A percentile compares a stretch with the other conserved stretches of the same genome.
These are phyloP conservation scores for Sanghuangporus sanghuang DNA, from an alignment of 1,284 basidiomycete genomes.

Conservation along the genomic window DNA sequence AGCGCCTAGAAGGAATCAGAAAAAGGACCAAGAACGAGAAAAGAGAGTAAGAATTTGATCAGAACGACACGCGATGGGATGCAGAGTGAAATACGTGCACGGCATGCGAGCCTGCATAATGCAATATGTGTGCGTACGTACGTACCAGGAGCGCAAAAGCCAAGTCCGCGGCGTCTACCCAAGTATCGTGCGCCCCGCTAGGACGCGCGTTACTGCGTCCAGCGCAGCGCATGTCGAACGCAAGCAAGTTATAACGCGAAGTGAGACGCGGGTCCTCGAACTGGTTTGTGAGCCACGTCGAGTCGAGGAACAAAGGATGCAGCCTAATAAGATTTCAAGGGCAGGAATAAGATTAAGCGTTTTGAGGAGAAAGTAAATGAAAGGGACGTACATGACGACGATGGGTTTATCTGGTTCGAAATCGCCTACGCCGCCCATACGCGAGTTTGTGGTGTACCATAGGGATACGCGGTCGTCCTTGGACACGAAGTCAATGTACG, in stretches of 20 bases:
- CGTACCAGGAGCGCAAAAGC: slow-evolving; percentile 59
- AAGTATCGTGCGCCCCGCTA: slow-evolving; percentile 56
- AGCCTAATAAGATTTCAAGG: slow-evolving; percentile 25
- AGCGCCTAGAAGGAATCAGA: slow-evolving; percentile 39
- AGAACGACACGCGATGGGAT: not conserved
- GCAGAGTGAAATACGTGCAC: not conserved
- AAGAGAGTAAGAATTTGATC: not conserved
- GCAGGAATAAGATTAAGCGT: not conserved
- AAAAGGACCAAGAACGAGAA: not conserved
- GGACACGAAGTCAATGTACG: slow-evolving; percentile 61
- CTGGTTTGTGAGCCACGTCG: slow-evolving; percentile 60
- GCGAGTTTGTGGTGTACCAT: slow-evolving; percentile 63
- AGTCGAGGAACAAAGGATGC: slow-evolving; percentile 63
- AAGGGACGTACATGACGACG: slow-evolving; percentile 40
- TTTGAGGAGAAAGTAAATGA: not conserved
- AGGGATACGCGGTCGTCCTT: slow-evolving; percentile 62
- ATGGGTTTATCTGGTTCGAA: slow-evolving; percentile 62
- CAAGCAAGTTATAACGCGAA: slow-evolving; percentile 58
- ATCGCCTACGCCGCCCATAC: slow-evolving; percentile 50
- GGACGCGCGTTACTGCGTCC: slow-evolving; percentile 54
- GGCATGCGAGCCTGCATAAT: not conserved
- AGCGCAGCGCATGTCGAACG: slow-evolving; percentile 65
- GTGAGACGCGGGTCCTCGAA: slow-evolving; percentile 60
- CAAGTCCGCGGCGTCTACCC: slow-evolving; percentile 72
- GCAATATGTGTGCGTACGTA: slow-evolving; percentile 16